Base-by-base conservation (phyloP, 768 basidiomycete genomes). In the Lactarius pseudohatsudake region DNA sequence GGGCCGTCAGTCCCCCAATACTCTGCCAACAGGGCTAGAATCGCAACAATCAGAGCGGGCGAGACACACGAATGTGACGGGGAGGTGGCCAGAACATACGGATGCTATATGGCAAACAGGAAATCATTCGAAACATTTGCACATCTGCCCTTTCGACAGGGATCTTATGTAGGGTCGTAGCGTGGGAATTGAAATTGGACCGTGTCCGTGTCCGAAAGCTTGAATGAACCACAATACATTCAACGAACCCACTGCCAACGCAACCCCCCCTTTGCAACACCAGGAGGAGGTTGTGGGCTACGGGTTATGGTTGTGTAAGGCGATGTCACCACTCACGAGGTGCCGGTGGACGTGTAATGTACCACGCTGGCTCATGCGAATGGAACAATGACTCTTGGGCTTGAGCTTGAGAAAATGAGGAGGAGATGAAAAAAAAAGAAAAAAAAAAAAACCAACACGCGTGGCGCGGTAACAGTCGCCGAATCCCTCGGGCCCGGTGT, bases 151-250 rank as follows among this genome's bases (percentile, higher is more conserved):
- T 59, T 34, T 26, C 36, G 63, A 45, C 30, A 36, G 22, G n/a
- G 6, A 32, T 11, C 22, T 45, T 45, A 56, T 65, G 59, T 53
- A 54, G 53, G 34, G 55, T 45, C 38, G 40, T 20, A 26, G 38
- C 56, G 64, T 65, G 65, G 55, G 59, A 61, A 54, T n/a, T n/a
- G 54, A 20, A 15, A 38, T 41, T n/a, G 26, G 3, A 26, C 28
- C 38, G 53, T 18, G 53, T 22, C 28, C 38, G 53, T 30, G 53
- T 22, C 6, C 7, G 43, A 45, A 53, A 41, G 41, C 15, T 11
- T 22, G 32, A 8, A 5, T 22, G 36, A 58, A 13, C n/a, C 64
- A 43, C 10, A 41, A 16, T 36, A 43, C n/a, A 38, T 57, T 50
- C 22, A 43, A 28, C 28, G 59, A 41, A 54, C 41, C 32, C 30